Percentiles rank a stretch among this genome's conserved stretches.
These are phyloP conservation scores for Pestalotiopsis sp. DNA, from an alignment of 2,329 filamentous ascomycete genomes.

Conservation along the genomic window DNA sequence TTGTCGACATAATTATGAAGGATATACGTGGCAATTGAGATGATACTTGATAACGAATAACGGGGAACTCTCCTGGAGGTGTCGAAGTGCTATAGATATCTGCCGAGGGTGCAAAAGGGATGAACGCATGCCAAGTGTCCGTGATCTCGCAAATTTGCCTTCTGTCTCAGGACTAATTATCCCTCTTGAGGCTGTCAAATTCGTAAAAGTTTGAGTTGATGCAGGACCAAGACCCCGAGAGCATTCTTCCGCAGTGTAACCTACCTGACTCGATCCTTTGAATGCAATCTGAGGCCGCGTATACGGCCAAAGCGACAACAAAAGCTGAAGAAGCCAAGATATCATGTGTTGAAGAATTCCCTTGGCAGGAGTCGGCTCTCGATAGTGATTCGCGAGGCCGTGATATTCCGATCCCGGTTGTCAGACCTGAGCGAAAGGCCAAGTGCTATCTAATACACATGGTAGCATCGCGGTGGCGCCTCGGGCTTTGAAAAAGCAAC, in stretches of 20 bases:
- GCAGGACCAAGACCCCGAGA: not conserved
- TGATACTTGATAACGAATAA: no score
- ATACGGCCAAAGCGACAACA: not conserved
- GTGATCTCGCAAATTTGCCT: no score
- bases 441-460: not conserved
- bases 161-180: not conserved
- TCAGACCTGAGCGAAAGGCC: not conserved
- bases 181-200: not conserved
- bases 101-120: no score
- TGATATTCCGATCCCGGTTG: not conserved
- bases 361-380: not conserved
- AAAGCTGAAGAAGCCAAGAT: not conserved
- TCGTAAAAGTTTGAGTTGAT: not conserved
- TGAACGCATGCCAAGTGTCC: no score
- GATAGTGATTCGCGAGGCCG: not conserved
- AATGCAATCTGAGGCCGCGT: not conserved
- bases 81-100: no score
- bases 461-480: not conserved
- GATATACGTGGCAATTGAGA: no score
- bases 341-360: not conserved
- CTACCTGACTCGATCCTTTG: not conserved
- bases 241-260: not conserved
- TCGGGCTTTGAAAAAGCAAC: not conserved
- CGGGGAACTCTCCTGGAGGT: no score
- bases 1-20: no score